phyloP scores from a whole-genome alignment of 2,329 filamentous ascomycete genomes.

The Lachnellula willkommii region DNA sequence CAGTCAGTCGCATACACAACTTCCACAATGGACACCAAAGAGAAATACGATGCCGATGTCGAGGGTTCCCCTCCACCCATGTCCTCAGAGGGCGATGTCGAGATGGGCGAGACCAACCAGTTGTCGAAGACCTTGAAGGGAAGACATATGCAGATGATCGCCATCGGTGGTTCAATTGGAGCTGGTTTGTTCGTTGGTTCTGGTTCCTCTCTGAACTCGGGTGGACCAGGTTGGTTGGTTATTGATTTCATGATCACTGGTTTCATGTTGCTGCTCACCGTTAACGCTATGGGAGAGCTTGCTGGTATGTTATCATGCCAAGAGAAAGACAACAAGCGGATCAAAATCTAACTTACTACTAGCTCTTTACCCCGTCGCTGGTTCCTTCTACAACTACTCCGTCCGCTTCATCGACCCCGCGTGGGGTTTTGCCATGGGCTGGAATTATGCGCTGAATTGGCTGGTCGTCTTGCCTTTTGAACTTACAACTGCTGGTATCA shows the following conservation, averaged over 20 bases:
- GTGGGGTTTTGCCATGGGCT: constrained; percentile 93
- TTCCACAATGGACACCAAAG: constrained; percentile 8
- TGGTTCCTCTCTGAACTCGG: constrained; percentile 37
- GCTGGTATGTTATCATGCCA: constrained; percentile 59
- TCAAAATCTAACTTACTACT: neutral
- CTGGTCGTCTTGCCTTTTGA: constrained; percentile 77
- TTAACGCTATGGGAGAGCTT: constrained; percentile 87
- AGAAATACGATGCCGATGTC: constrained; percentile 14
- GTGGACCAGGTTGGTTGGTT: constrained; percentile 68
- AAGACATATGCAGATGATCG: constrained; percentile 48
- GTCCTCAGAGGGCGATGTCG: constrained; percentile 15
- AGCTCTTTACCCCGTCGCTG: constrained; percentile 76
- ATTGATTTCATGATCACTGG: constrained; percentile 76
- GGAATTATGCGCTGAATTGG: constrained; percentile 90
- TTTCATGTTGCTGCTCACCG: constrained; percentile 52
- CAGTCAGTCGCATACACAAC: neutral
- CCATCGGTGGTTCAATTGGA: constrained; percentile 46
- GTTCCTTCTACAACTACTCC: constrained; percentile 87
- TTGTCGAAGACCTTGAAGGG: constrained; percentile 38
- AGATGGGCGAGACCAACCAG: constrained; percentile 28
- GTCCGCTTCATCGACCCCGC: constrained; percentile 92
- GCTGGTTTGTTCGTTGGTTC: constrained; percentile 47
- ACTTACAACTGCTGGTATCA: constrained; percentile 79
- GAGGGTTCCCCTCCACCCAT: neutral
- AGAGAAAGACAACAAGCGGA: neutral